Evolutionary conservation across 129 eudicot genomes (phyloP).

Genomic region (Artemisia argyi): DNA sequence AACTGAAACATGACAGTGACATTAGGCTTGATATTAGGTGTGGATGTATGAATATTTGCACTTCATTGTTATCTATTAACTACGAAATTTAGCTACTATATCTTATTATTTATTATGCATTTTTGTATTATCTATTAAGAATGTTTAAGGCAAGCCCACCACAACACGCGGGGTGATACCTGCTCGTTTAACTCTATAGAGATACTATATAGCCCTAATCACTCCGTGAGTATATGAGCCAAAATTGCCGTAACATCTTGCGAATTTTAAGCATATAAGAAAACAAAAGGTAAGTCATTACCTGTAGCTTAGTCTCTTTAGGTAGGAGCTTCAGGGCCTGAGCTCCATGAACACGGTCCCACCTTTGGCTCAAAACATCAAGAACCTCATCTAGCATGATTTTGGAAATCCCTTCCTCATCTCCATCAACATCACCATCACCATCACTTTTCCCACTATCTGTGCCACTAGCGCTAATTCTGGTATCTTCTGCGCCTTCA

Average conservation of each 20-base stretch:
- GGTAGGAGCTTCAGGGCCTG: slow-evolving; percentile 89
- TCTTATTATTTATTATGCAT: no score
- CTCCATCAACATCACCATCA: slow-evolving; percentile 63
- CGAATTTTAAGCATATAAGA: not conserved
- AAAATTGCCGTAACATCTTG: not conserved
- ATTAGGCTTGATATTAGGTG: no score
- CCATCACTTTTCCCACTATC: slow-evolving; percentile 96
- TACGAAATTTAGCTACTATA: no score
- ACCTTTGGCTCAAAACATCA: slow-evolving; percentile 82
- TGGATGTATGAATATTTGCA: no score
- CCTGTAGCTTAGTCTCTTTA: slow-evolving; percentile 91
- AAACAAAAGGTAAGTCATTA: slow-evolving; percentile 18
- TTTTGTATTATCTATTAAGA: no score
- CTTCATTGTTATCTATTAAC: no score
- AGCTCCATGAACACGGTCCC: slow-evolving; percentile 96
- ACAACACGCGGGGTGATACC: no score
- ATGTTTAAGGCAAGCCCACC: no score
- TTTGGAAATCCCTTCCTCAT: slow-evolving; percentile 59
- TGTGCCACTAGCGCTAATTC: slow-evolving; percentile 70
- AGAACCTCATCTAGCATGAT: slow-evolving; percentile 94
- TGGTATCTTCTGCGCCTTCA: slow-evolving; percentile 79
- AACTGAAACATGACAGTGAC: no score
- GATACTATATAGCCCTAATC: not conserved
- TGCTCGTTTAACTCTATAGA: no score
- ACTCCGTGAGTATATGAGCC: not conserved